Base-by-base conservation (phyloP, 2,329 filamentous ascomycete species). In the Clarireedia sp. region DNA sequence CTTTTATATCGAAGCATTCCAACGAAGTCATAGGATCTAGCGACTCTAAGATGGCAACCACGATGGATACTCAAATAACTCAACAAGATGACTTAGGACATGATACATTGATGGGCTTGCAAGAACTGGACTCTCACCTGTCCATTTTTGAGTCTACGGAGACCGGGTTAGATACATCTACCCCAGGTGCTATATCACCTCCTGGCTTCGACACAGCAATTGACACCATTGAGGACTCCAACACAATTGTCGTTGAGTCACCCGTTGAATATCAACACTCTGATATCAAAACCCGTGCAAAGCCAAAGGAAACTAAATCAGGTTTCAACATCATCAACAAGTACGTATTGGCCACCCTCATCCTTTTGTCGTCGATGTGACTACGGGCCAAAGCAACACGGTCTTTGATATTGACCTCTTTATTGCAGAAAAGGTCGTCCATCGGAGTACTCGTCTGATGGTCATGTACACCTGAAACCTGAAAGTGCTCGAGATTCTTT, bases 401-500 rank as follows among this genome's bases (percentile, higher is more conserved):
- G 24, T 21, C 40, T 4, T 43, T 37, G 19, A 45, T 55, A 63
- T 66, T 68, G 54, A 67, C 57, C 37, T 49, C 50, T 45, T 56
- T n/a, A 41, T 26, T 51, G 26, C 60, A 68, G 67, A 61, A 48
- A 59, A 50, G 60, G 60, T 45, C 59, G 54, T 36, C 54, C 52
- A 51, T 49, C 53, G 26, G 64, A 66, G 40, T 57, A 59, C 40
- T 44, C 58, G 37, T 61, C 59, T 48, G 57, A 64, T 64, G 59
- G 59, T 56, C 63, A 59, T 44, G 23, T 60, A 56, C 62, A 66
- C 63, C 62, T 67, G 37, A 66, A 64, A 59, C 58, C 65, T 54
- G 65, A 69, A 60, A 67, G 64, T 53, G 66, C 60, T 58, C 66
- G 64, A 62, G 72, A 66, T 41, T 79, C 77, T 37, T 71, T 78